These are phyloP conservation scores for Daldinia concentrica DNA, from an alignment of 495 filamentous ascomycete species.

Conservation along the genomic window DNA sequence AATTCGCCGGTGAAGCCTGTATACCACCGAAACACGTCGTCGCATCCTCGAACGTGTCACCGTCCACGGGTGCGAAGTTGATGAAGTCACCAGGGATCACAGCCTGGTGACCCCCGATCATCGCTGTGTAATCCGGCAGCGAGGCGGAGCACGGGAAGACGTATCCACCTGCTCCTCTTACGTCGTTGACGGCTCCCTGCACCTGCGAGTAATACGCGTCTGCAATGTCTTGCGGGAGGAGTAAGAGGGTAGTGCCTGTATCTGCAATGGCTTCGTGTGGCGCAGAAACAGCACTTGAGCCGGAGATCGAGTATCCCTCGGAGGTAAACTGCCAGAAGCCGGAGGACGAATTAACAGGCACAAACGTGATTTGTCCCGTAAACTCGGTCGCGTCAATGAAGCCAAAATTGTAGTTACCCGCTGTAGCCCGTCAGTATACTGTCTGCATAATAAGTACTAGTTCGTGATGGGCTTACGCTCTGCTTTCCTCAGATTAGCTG, in stretches of 20 bases:
- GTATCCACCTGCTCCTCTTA: constrained; percentile 70
- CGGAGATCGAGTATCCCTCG: constrained; percentile 67
- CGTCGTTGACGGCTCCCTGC: constrained; percentile 59
- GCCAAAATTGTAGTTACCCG: constrained; percentile 74
- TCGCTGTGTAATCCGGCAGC: constrained; percentile 70
- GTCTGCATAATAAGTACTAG: not conserved
- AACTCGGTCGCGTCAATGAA: constrained; percentile 69
- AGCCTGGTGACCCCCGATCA: constrained; percentile 65
- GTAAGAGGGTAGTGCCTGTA: constrained; percentile 77
- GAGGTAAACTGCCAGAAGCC: constrained; percentile 81
- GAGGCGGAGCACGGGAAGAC: constrained; percentile 69
- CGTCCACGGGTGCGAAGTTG: constrained; percentile 63
- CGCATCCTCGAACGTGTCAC: constrained; percentile 48
- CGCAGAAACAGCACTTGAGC: constrained; percentile 16
- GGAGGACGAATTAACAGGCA: constrained; percentile 64
- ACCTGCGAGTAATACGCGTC: constrained; percentile 74
- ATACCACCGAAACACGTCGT: constrained; percentile 72
- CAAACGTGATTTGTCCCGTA: constrained; percentile 67
- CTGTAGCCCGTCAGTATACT: constrained; percentile 25
- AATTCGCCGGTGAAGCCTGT: constrained; percentile 65
- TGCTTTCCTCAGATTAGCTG: constrained; percentile 73
- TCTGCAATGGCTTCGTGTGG: constrained; percentile 62
- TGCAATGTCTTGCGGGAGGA: constrained; percentile 67
- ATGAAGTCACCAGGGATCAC: constrained; percentile 69
- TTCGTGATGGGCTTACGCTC: constrained; percentile 49